Evolutionary conservation across 148 eudicot species (phyloP), one percentile per base, ranked within the genome.

Genomic region (Amaranthus cruentus): DNA sequence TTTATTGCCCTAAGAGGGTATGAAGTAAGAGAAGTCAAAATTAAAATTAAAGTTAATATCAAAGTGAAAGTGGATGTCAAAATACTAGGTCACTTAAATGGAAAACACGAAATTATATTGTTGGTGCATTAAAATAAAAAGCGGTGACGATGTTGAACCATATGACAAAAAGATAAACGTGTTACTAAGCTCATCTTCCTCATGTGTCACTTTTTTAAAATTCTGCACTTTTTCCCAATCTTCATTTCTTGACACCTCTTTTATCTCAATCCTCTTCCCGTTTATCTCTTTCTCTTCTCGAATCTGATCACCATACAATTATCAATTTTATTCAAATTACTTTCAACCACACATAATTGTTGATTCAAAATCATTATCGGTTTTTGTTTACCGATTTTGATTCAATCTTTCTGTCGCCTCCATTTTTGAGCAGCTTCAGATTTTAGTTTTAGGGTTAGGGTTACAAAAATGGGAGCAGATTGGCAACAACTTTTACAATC

Each of bases 401-500:
- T 53, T 65, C 28, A 13, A 55, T 54, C 7, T 52, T 6, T n/a
- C 10, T 38, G 38, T 28, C 0, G 38, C 38, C 38, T 28, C 38
- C 38, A 28, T 28, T 59, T 62, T 54, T 6, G 61, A 69, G 71
- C 43, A 44, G 49, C 38, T 49, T 58, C 8, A 9, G 53, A 28
- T 28, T 28, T 28, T 28, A 28, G 1, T 28, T 28, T 28, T 28
- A 28, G 38, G 38, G 58, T 79, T 74, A 79, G 82, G 75, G 67
- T 79, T 74, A 5, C 13, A 11, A 59, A 68, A 50, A 80, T 84
- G 85, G 73, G 79, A 42, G 91, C 81, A 10, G 96, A 90, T 28
- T 92, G 89, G 90, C 88, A 79, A 2, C 91, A 86, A 15, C 86
- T 81, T 5, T 38, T 80, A 5, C 97, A 95, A 78, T 88, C 97